Base-by-base conservation (phyloP, 148 eudicot species). In the Nepenthes mirabilis region DNA sequence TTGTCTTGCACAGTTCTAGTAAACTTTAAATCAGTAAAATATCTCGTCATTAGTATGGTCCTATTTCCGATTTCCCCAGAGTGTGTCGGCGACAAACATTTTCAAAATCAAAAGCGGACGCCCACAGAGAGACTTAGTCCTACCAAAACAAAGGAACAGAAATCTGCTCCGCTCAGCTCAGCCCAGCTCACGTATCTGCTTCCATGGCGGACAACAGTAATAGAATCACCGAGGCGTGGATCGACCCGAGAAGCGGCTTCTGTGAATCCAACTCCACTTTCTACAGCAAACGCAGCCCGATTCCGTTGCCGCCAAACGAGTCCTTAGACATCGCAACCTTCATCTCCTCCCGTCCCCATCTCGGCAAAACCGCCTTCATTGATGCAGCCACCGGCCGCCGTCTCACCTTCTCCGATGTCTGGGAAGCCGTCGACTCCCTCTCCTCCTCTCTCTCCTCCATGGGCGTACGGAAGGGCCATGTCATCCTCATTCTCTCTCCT, bases 341-440 rank as follows among this genome's bases (percentile, higher is more conserved):
- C 84, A 88, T 93, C 74, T 80, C 99, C 11, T 70, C 99, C 34
- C 87, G 84, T 9, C 61, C 91, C 14, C 96, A 93, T 79, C 61
- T 36, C 33, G 80, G 75, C 52, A 58, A 58, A 36, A 69, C 76
- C 45, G 97, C 97, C 23, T 83, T 81, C 86, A 76, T 91, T 71
- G 97, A 91, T 72, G 90, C 96, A 47, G 9, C 80, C 67, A 72
- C 93, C 23, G 84, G 80, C 49, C 70, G 56, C 50, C 75, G 47
- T 53, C 71, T 91, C 67, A 64, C 84, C 48, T 91, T 79, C 73
- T 36, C 77, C 34, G 72, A 74, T 11, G 57, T 91, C 61, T 88
- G 90, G 94, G 14, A 11, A 1, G 66, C 86, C 59, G 97, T 91
- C 40, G 83, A 91, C 0, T 73, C 88, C 11, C 74, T 88, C 47